phyloP scores from a whole-genome alignment of 495 filamentous ascomycete species.

The Aspergillus sclerotioniger region DNA sequence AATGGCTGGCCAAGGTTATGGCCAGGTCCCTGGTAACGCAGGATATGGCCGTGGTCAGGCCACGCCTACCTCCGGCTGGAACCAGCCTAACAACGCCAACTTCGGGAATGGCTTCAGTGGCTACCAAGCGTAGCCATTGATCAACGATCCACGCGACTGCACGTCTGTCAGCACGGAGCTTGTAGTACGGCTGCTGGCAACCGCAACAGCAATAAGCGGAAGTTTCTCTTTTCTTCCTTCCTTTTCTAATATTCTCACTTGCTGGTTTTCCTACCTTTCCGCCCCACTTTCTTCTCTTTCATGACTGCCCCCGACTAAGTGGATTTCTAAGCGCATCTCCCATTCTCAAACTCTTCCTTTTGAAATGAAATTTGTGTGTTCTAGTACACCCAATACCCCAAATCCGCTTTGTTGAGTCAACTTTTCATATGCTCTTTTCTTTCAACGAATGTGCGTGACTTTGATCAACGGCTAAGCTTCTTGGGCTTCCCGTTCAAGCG shows the following conservation, averaged over 20 bases:
- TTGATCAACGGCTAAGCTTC: conserved; percentile 31
- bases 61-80: conserved; percentile 71
- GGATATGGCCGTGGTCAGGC: conserved; percentile 82
- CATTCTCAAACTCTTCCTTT: conserved; percentile 40
- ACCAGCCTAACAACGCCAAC: conserved; percentile 52
- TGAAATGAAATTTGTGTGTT: conserved; percentile 51
- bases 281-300: conserved; percentile 17
- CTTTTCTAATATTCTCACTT: conserved; percentile 15
- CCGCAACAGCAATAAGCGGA: conserved; percentile 17
- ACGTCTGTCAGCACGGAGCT: conserved; percentile 14
- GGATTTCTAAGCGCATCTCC: conserved; percentile 45
- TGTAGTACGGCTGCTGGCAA: conserved; percentile 10
- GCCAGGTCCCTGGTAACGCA: conserved; percentile 65
- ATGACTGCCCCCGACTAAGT: conserved; percentile 32
- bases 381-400: conserved; percentile 48
- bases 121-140: conserved; percentile 48
- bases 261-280: conserved; percentile 13
- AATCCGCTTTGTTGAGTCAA: conserved; percentile 45
- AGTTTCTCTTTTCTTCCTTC: conserved; percentile 13
- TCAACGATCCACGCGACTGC: conserved; percentile 10
- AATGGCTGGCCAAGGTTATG: conserved; percentile 58
- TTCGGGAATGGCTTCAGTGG: conserved; percentile 53
- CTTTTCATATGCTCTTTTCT: conserved; percentile 30
- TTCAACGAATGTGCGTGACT: conserved; percentile 32
- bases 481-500: conserved; percentile 39